phyloP scores from a whole-genome alignment of 2,329 filamentous ascomycete species.

The Penicillium digitatum region DNA sequence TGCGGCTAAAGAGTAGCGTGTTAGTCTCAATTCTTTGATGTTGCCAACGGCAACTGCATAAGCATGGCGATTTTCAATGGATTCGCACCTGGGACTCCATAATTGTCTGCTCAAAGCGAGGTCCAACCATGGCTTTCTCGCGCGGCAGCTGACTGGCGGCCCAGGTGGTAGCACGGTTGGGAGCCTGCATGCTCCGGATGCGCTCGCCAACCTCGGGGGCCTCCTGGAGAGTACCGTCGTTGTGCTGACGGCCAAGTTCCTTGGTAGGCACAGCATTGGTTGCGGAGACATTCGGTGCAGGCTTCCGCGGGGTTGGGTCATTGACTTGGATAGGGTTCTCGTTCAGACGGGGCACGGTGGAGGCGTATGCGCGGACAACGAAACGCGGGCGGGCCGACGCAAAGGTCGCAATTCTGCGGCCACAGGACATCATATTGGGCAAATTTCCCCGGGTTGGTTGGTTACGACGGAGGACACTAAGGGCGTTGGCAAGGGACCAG shows the following conservation, averaged over 20 bases:
- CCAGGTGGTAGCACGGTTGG: constrained; percentile 80
- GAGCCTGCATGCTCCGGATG: constrained; percentile 67
- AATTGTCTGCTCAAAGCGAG: constrained; percentile 95
- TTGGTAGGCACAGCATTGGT: constrained; percentile 57
- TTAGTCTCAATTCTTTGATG: constrained; percentile 1
- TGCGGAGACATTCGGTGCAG: constrained; percentile 55
- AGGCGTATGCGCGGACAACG: constrained; percentile 43
- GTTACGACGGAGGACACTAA: constrained; percentile 17
- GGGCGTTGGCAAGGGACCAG: constrained; percentile 16
- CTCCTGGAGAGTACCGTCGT: constrained; percentile 55
- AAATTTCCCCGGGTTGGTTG: constrained; percentile 19
- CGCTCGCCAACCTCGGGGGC: constrained; percentile 53
- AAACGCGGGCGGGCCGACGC: constrained; percentile 38
- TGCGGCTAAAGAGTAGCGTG: constrained; percentile 61
- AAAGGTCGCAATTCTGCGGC: constrained; percentile 47
- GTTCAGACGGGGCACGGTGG: constrained; percentile 38
- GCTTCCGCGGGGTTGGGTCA: constrained; percentile 52
- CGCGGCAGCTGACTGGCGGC: constrained; percentile 79
- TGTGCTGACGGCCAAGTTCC: constrained; percentile 29
- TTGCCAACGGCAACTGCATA: neutral
- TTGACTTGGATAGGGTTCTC: constrained; percentile 51
- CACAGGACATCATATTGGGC: constrained; percentile 45
- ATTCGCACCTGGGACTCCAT: constrained; percentile 78
- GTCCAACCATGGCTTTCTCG: constrained; percentile 81
- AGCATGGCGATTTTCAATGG: neutral